A percentile compares a stretch with the other conserved stretches of the same genome.
Conservation (phyloP, 2,329 filamentous ascomycete genomes). For the Diaporthe sp. region DNA sequence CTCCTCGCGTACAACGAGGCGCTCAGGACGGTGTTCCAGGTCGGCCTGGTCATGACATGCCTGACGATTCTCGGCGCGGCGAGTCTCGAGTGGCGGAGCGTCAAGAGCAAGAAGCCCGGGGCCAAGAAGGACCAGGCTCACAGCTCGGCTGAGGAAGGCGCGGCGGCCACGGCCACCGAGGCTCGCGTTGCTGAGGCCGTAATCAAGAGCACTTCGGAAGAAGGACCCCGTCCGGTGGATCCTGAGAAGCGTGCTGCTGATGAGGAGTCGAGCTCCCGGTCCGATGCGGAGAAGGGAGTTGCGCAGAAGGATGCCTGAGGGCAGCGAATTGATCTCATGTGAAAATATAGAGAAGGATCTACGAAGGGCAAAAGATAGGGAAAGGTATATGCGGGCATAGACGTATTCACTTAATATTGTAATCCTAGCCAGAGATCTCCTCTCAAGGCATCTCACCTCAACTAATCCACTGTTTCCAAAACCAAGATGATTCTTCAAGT, state of each 20-base stretch:
- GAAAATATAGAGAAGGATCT: background rate
- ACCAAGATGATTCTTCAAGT: background rate
- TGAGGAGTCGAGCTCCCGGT: background rate
- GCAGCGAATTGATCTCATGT: background rate
- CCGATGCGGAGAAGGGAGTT: background rate
- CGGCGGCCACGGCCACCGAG: background rate
- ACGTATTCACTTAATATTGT: background rate
- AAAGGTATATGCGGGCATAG: background rate
- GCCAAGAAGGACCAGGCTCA: slow-evolving; percentile 42
- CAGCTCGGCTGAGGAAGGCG: slow-evolving; percentile 1
- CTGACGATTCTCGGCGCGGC: slow-evolving; percentile 68
- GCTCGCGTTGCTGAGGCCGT: background rate
- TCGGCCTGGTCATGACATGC: slow-evolving; percentile 68
- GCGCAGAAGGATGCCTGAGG: background rate
- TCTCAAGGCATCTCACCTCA: slow-evolving; percentile 6
- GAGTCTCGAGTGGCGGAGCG: slow-evolving; percentile 72
- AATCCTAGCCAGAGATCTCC: background rate
- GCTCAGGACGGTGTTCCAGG: slow-evolving; percentile 71
- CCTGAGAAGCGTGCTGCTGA: background rate
- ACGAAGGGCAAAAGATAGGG: background rate
- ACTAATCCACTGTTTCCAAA: background rate
- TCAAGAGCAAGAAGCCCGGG: slow-evolving; percentile 51
- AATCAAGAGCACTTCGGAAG: background rate
- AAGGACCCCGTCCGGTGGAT: background rate
- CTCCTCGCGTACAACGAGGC: slow-evolving; percentile 72